Conservation (phyloP, 2,329 filamentous ascomycete species). For the Saccharata proteae region DNA sequence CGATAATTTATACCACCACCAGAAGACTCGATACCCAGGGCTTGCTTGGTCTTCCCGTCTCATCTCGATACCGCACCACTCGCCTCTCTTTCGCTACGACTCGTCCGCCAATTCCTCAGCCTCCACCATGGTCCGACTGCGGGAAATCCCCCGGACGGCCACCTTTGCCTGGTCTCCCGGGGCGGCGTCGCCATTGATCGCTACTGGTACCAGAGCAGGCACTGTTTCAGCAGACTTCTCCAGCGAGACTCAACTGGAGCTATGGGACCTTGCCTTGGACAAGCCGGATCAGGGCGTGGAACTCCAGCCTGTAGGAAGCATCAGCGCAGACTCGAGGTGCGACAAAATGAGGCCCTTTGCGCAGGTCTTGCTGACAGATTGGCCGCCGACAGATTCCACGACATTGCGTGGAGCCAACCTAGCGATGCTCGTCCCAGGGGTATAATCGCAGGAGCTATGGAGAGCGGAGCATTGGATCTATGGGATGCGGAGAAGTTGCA, state of each 20-base stretch:
- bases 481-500: slow-evolving; percentile 75
- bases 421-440: slow-evolving; percentile 68
- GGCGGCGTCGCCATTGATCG: slow-evolving; percentile 65
- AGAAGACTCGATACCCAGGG: too few species aligned
- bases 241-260: slow-evolving; percentile 87
- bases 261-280: slow-evolving; percentile 88
- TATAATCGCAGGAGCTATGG: slow-evolving; percentile 87
- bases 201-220: slow-evolving; percentile 87
- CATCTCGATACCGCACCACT: slow-evolving; percentile 3
- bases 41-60: too few species aligned
- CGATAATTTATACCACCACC: too few species aligned
- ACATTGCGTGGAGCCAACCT: slow-evolving; percentile 85
- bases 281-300: slow-evolving; percentile 64
- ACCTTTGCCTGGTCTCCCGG: slow-evolving; percentile 94
- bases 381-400: slow-evolving; percentile 64
- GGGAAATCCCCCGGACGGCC: slow-evolving; percentile 93
- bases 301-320: slow-evolving; percentile 71
- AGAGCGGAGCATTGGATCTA: slow-evolving; percentile 84
- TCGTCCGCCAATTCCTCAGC: too few species aligned
- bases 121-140: slow-evolving; percentile 81
- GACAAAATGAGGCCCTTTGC: slow-evolving; percentile 5
- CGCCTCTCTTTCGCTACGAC: too few species aligned
- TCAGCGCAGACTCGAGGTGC: slow-evolving; percentile 83
- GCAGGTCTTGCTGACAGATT: slow-evolving; percentile 1
- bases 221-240: slow-evolving; percentile 97